These are phyloP conservation scores for Panus rudis DNA, from an alignment of 768 basidiomycete species.

Conservation along the genomic window DNA sequence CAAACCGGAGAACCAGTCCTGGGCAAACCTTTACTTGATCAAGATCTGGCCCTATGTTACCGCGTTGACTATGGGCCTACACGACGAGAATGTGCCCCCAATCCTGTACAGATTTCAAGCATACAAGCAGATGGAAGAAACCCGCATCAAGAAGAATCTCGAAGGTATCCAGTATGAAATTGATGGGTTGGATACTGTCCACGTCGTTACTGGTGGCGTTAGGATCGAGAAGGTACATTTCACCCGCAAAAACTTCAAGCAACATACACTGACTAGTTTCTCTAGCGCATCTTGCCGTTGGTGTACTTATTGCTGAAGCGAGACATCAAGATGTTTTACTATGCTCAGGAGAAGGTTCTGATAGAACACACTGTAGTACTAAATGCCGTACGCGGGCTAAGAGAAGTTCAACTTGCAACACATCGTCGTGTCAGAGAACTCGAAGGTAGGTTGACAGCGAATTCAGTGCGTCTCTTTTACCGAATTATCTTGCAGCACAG, in stretches of 20 bases:
- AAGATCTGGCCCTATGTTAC: slow-evolving; percentile 4
- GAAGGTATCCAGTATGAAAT: slow-evolving; percentile 25
- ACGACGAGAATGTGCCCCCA: slow-evolving; percentile 13
- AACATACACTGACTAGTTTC: neutral
- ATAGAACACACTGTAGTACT: slow-evolving; percentile 19
- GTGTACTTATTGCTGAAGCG: slow-evolving; percentile 24
- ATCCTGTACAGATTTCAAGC: slow-evolving; percentile 12
- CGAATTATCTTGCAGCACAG: neutral
- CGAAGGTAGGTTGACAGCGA: slow-evolving; percentile 16
- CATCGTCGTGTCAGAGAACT: slow-evolving; percentile 17
- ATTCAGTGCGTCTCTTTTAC: neutral
- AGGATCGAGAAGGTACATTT: slow-evolving; percentile 26
- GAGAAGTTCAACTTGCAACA: slow-evolving; percentile 12
- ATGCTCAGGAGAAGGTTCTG: slow-evolving; percentile 16
- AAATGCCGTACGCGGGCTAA: slow-evolving; percentile 14
- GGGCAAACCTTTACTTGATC: slow-evolving; percentile 23
- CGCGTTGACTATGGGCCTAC: slow-evolving; percentile 7
- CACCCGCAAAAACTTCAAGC: slow-evolving; percentile 8
- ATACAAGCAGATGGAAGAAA: slow-evolving; percentile 21
- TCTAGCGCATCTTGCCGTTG: slow-evolving; percentile 20
- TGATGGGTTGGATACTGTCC: slow-evolving; percentile 24
- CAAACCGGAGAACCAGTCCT: slow-evolving; percentile 16
- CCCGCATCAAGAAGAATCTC: slow-evolving; percentile 21
- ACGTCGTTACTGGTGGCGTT: slow-evolving; percentile 23
- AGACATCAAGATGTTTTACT: slow-evolving; percentile 23